A percentile compares a stretch with the other conserved stretches of the same genome.
Evolutionary conservation across 805 yeast species (phyloP).

Genomic region (Spathaspora girioi): DNA sequence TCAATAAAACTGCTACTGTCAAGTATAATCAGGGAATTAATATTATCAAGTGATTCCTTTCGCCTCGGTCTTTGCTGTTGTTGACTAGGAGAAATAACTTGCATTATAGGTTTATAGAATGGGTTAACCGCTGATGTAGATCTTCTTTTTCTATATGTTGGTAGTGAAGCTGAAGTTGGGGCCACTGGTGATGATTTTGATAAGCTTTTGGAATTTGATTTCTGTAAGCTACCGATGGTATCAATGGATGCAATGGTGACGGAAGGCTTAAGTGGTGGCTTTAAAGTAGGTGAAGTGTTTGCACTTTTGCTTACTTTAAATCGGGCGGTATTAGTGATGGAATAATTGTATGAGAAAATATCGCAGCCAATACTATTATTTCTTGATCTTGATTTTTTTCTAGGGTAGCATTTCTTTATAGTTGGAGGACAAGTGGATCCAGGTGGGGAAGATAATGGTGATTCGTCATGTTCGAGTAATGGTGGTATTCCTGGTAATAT

Average conservation of each 20-base stretch:
- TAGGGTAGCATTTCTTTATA: slow-evolving; percentile 4
- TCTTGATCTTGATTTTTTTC: background rate
- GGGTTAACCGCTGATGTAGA: slow-evolving; percentile 12
- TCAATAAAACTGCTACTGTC: background rate
- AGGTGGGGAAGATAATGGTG: background rate
- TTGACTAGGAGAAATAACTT: background rate
- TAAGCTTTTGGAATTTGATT: background rate
- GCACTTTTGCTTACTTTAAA: slow-evolving; percentile 5
- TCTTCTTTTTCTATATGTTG: background rate
- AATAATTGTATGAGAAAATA: slow-evolving; percentile 4
- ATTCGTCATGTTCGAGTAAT: background rate
- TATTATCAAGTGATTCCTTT: background rate
- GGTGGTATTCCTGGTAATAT: slow-evolving; percentile 1
- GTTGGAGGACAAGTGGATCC: background rate
- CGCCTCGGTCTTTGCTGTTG: background rate
- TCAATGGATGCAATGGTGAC: slow-evolving; percentile 6
- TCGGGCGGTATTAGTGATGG: background rate
- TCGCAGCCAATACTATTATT: slow-evolving; percentile 7
- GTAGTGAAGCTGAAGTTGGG: background rate
- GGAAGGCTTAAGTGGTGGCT: slow-evolving; percentile 7
- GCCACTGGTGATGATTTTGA: background rate
- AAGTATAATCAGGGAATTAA: background rate
- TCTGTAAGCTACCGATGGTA: slow-evolving; percentile 1
- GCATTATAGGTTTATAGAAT: slow-evolving; percentile 12
- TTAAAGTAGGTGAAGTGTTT: slow-evolving; percentile 2